A percentile compares a stretch with the other conserved stretches of the same genome.
These are phyloP conservation scores for Colletotrichum liaoningense DNA, from an alignment of 2,329 filamentous ascomycete genomes.

Conservation along the genomic window DNA sequence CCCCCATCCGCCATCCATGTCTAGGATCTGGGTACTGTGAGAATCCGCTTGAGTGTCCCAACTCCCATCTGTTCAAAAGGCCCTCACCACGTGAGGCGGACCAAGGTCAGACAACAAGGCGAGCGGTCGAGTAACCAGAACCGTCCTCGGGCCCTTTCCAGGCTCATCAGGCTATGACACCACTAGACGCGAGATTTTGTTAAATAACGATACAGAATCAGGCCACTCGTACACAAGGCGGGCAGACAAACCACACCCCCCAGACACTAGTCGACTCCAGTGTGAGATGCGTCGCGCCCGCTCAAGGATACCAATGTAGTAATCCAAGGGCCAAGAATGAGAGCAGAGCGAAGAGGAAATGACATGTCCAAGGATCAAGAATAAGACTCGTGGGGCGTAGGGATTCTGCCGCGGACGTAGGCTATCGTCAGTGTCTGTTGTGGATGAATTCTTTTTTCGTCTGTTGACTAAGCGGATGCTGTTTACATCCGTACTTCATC, in stretches of 20 bases:
- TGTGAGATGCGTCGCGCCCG: conserved; percentile 4
- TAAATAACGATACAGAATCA: conserved; percentile 3
- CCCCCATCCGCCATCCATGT: not conserved
- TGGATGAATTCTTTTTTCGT: not conserved
- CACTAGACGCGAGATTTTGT: not conserved
- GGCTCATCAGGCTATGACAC: not conserved
- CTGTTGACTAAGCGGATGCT: not conserved
- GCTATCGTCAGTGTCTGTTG: not conserved
- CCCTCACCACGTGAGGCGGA: conserved; percentile 23
- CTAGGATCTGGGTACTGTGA: not conserved
- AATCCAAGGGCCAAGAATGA: not conserved
- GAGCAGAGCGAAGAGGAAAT: not conserved
- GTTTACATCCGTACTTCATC: not conserved
- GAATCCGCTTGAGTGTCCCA: not conserved
- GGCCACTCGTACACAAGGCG: conserved; percentile 13
- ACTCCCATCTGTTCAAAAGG: conserved; percentile 14
- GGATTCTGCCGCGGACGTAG: not conserved
- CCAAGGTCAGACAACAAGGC: conserved; percentile 24
- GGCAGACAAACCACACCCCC: not conserved
- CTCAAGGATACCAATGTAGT: not conserved
- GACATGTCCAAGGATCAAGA: conserved; percentile 7
- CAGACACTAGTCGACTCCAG: conserved; percentile 10
- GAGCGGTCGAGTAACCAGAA: not conserved
- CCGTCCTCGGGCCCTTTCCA: conserved; percentile 5
- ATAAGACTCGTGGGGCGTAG: not conserved